Evolutionary conservation across 805 yeast genomes (phyloP).

Genomic region (Candida anglica): DNA sequence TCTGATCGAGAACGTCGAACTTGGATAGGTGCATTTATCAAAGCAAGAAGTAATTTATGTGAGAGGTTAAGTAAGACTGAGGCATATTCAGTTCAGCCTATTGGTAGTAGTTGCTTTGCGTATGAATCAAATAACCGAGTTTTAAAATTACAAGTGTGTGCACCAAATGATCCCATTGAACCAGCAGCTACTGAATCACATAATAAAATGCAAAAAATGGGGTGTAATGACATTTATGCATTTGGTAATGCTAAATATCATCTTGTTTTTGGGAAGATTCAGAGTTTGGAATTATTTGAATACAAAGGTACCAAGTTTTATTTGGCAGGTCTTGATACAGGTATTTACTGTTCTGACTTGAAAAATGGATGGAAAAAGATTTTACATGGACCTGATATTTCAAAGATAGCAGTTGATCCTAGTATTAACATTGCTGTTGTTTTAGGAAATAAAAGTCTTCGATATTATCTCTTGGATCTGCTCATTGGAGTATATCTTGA

Average conservation of each 20-base stretch:
- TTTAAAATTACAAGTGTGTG: slow-evolving; percentile 48
- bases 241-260: slow-evolving; percentile 15
- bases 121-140: slow-evolving; percentile 55
- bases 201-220: slow-evolving; percentile 12
- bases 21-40: slow-evolving; percentile 54
- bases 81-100: slow-evolving; percentile 49
- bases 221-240: slow-evolving; percentile 19
- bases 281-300: slow-evolving; percentile 43
- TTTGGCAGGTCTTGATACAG: slow-evolving; percentile 59
- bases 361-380: slow-evolving; percentile 57
- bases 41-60: slow-evolving; percentile 40
- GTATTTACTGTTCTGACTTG: slow-evolving; percentile 53
- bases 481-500: slow-evolving; percentile 56
- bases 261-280: slow-evolving; percentile 31
- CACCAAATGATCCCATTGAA: slow-evolving; percentile 50
- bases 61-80: slow-evolving; percentile 34
- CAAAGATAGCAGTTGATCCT: slow-evolving; percentile 58
- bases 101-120: slow-evolving; percentile 60
- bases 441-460: slow-evolving; percentile 54
- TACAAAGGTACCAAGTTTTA: slow-evolving; percentile 43
- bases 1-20: slow-evolving; percentile 46
- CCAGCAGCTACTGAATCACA: slow-evolving; percentile 18
- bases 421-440: slow-evolving; percentile 54
- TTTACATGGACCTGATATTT: slow-evolving; percentile 46
- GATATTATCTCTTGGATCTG: slow-evolving; percentile 61